phyloP scores from a whole-genome alignment of 2,329 filamentous ascomycete genomes.

The Trichoderma breve region DNA sequence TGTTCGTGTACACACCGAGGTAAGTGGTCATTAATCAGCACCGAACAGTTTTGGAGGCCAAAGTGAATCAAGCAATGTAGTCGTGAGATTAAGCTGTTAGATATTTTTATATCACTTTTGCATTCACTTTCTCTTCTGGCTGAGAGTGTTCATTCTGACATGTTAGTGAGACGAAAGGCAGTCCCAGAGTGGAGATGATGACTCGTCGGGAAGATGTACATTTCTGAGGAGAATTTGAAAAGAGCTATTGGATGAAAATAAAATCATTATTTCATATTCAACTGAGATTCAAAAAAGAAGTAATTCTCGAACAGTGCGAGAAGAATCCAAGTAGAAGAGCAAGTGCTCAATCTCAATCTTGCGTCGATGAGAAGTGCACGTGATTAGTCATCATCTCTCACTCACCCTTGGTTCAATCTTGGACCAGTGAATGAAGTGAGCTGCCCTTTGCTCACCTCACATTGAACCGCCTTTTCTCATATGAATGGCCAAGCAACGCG shows the following conservation, averaged over 20 bases:
- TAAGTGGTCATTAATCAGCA: neutral
- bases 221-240: neutral
- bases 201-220: neutral
- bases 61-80: neutral
- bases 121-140: neutral
- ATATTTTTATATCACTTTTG: neutral
- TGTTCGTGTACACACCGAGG: neutral
- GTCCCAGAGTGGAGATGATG: neutral
- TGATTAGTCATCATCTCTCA: neutral
- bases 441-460: neutral
- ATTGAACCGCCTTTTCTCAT: neutral
- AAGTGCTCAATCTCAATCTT: neutral
- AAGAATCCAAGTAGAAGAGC: neutral
- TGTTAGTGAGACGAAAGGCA: neutral
- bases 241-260: neutral
- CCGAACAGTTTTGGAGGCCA: neutral
- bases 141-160: neutral
- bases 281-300: neutral
- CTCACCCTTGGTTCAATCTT: neutral
- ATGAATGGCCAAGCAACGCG: neutral
- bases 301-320: neutral
- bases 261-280: neutral
- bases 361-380: neutral
- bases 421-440: neutral
- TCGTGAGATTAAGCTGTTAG: neutral